A percentile compares a stretch with the other conserved stretches of the same genome.
phyloP scores from a whole-genome alignment of 352 stramenopile species.

The Lagenidium sp. region DNA sequence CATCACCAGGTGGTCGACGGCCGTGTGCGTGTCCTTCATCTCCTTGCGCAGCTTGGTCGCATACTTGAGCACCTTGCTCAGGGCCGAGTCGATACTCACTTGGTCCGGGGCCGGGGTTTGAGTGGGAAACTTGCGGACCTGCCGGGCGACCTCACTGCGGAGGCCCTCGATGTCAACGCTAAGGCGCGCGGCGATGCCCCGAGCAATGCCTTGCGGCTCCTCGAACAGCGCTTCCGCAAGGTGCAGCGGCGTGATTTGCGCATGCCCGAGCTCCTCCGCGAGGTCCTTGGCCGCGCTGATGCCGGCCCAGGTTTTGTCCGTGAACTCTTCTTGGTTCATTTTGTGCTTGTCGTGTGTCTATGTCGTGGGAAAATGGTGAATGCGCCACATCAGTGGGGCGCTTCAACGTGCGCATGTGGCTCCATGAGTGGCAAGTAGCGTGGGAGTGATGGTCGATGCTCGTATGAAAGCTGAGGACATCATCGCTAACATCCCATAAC shows the following conservation, averaged over 20 bases:
- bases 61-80: slow-evolving; percentile 77
- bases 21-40: slow-evolving; percentile 69
- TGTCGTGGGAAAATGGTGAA: background rate
- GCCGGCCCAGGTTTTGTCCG: slow-evolving; percentile 70
- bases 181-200: slow-evolving; percentile 36
- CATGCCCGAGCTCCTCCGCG: slow-evolving; percentile 58
- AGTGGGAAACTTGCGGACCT: slow-evolving; percentile 59
- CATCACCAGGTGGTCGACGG: slow-evolving; percentile 62
- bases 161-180: slow-evolving; percentile 42
- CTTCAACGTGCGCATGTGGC: background rate
- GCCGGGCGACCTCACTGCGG: slow-evolving; percentile 24
- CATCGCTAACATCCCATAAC: background rate
- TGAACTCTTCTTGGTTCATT: slow-evolving; percentile 75
- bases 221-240: slow-evolving; percentile 59
- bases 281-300: slow-evolving; percentile 33
- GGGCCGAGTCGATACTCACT: slow-evolving; percentile 42
- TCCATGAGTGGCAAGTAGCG: background rate
- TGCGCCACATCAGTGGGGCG: background rate
- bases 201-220: slow-evolving; percentile 47
- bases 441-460: background rate
- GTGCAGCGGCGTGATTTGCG: slow-evolving; percentile 71
- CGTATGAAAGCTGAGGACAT: background rate
- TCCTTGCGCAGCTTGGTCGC: slow-evolving; percentile 77
- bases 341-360: slow-evolving; percentile 12
- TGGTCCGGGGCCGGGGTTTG: slow-evolving; percentile 68